Conservation (phyloP, 2,329 filamentous ascomycete genomes). For the Fusarium duplospermum region DNA sequence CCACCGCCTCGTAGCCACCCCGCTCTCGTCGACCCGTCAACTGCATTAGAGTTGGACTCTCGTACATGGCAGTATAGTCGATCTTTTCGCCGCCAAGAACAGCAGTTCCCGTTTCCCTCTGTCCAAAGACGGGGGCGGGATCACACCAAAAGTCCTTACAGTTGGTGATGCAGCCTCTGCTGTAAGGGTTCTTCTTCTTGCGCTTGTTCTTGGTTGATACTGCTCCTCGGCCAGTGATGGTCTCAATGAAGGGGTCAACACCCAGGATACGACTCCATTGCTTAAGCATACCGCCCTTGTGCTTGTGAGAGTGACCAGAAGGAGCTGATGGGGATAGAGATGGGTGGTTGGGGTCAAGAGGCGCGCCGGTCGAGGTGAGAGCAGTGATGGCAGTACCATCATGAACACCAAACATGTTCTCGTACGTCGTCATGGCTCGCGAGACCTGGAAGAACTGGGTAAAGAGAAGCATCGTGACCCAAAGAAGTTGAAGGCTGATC, state of each 20-base stretch:
- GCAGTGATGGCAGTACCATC: constrained; percentile 72
- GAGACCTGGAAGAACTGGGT: constrained; percentile 95
- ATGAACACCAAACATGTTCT: constrained; percentile 89
- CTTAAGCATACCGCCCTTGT: constrained; percentile 75
- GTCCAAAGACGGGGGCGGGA: constrained; percentile 82
- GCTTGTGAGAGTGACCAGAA: constrained; percentile 61
- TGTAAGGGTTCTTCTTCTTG: constrained; percentile 83
- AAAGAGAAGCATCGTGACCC: constrained; percentile 96
- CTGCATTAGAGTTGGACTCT: constrained; percentile 79
- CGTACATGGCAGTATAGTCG: constrained; percentile 92
- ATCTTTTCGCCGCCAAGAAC: constrained; percentile 82
- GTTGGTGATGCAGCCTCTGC: constrained; percentile 83
- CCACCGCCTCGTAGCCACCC: constrained; percentile 73
- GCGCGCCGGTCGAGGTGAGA: constrained; percentile 81
- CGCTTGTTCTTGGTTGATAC: constrained; percentile 66
- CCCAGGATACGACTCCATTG: constrained; percentile 89
- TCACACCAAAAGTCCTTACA: constrained; percentile 98
- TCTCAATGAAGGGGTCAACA: constrained; percentile 93
- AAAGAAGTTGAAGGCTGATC: constrained; percentile 86
- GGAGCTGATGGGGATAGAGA: constrained; percentile 66
- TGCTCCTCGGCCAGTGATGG: constrained; percentile 84
- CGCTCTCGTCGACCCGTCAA: constrained; percentile 60
- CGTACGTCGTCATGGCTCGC: constrained; percentile 93
- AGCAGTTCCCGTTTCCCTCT: constrained; percentile 78
- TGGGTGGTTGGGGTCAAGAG: constrained; percentile 74